phyloP scores from a whole-genome alignment of 2,329 filamentous ascomycete species.

The Lasiodiplodia sp. region DNA sequence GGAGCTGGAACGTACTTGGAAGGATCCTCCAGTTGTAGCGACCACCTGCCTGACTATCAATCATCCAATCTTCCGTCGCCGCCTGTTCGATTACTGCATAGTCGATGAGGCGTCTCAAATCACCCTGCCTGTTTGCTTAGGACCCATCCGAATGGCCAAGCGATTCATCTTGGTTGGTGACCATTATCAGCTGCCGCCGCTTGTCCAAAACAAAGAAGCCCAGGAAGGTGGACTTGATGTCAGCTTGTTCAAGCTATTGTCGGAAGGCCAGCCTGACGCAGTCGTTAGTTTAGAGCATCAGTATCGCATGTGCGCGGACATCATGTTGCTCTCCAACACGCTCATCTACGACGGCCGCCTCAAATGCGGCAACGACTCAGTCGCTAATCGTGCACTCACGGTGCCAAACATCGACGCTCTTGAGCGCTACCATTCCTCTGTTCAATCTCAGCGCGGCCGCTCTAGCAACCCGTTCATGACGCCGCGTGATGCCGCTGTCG shows the following conservation, averaged over 20 bases:
- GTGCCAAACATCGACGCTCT: conserved; percentile 62
- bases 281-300: conserved; percentile 94
- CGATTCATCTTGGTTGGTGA: conserved; percentile 96
- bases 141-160: conserved; percentile 88
- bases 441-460: background rate
- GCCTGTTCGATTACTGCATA: conserved; percentile 96
- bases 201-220: conserved; percentile 92
- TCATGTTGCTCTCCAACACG: conserved; percentile 92
- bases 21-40: conserved; percentile 86
- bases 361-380: conserved; percentile 82
- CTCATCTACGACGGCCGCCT: conserved; percentile 92
- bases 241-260: conserved; percentile 91
- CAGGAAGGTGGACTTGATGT: conserved; percentile 86
- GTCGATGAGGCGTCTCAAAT: conserved; percentile 98
- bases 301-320: conserved; percentile 97
- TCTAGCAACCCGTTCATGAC: conserved; percentile 9
- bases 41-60: conserved; percentile 94
- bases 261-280: conserved; percentile 83
- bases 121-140: conserved; percentile 91
- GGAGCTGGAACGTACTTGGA: conserved; percentile 83
- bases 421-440: conserved; percentile 41
- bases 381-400: conserved; percentile 72
- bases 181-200: conserved; percentile 92
- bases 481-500: background rate
- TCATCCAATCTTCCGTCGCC: conserved; percentile 85